A percentile compares a stretch with the other conserved stretches of the same genome.
Conservation (phyloP, 2,329 filamentous ascomycete species). For the Phialophora chinensis region DNA sequence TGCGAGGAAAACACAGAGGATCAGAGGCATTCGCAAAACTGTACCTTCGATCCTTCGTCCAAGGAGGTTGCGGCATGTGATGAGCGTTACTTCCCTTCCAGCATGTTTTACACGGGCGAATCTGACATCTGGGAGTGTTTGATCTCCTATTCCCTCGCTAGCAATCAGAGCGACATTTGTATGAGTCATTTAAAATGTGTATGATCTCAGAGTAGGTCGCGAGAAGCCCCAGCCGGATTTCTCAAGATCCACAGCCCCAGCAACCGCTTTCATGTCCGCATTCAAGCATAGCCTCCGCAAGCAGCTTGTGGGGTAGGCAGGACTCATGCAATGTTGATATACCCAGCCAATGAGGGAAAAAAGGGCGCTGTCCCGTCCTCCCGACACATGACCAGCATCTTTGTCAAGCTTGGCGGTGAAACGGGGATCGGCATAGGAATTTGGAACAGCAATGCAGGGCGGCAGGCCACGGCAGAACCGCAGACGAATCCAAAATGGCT, state of each 20-base stretch:
- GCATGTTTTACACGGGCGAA: constrained; percentile 10
- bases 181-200: constrained; percentile 12
- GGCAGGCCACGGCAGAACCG: neutral
- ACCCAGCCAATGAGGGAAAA: neutral
- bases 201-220: constrained; percentile 2
- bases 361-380: neutral
- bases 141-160: neutral
- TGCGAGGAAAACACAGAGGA: neutral
- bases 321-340: neutral
- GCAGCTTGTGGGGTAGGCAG: neutral
- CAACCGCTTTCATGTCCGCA: neutral
- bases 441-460: neutral
- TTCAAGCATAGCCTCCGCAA: neutral
- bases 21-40: neutral
- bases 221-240: neutral
- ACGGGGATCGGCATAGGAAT: neutral
- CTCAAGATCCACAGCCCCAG: neutral
- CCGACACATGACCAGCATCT: neutral
- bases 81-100: too few relatives aligned
- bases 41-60: neutral
- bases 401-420: neutral
- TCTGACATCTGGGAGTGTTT: neutral
- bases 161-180: neutral
- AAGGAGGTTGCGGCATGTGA: neutral
- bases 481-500: neutral